phyloP scores from a whole-genome alignment of 768 basidiomycete species.

The Phylloporus sp. region DNA sequence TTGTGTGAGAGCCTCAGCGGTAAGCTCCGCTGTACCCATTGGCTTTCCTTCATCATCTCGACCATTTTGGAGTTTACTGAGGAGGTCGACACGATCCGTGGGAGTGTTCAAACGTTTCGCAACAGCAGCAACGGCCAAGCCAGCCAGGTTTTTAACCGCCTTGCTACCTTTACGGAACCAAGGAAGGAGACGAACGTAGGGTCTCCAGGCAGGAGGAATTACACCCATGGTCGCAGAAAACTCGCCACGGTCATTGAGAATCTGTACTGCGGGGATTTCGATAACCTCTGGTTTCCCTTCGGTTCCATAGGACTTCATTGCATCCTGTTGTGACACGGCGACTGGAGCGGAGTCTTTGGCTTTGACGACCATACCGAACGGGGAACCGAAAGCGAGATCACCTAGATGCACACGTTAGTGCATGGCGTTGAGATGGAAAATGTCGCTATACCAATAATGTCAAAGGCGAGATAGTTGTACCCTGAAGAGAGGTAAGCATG shows the following conservation, averaged over 20 bases:
- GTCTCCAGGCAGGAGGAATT: conserved; percentile 67
- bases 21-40: conserved; percentile 79
- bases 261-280: conserved; percentile 74
- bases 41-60: conserved; percentile 73
- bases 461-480: conserved; percentile 64
- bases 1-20: conserved; percentile 82
- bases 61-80: conserved; percentile 74
- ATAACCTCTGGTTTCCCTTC: conserved; percentile 41
- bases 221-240: conserved; percentile 81
- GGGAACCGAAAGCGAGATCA: conserved; percentile 80
- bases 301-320: conserved; percentile 53
- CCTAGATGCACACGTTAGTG: conserved; percentile 18
- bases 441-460: conserved; percentile 59
- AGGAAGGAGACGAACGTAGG: conserved; percentile 59
- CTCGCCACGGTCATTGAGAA: conserved; percentile 85
- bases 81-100: conserved; percentile 71
- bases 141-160: conserved; percentile 69
- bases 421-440: neutral
- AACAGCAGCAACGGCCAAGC: conserved; percentile 77
- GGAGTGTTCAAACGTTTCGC: conserved; percentile 64
- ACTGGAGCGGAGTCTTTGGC: conserved; percentile 70
- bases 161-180: conserved; percentile 67
- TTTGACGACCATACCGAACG: conserved; percentile 83
- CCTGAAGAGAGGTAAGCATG: conserved; percentile 27
- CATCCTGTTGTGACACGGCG: conserved; percentile 50